Percentiles rank a stretch among this genome's conserved stretches.
phyloP scores from a whole-genome alignment of 2,329 filamentous ascomycete genomes.

The Ophiostoma fasciatum region DNA sequence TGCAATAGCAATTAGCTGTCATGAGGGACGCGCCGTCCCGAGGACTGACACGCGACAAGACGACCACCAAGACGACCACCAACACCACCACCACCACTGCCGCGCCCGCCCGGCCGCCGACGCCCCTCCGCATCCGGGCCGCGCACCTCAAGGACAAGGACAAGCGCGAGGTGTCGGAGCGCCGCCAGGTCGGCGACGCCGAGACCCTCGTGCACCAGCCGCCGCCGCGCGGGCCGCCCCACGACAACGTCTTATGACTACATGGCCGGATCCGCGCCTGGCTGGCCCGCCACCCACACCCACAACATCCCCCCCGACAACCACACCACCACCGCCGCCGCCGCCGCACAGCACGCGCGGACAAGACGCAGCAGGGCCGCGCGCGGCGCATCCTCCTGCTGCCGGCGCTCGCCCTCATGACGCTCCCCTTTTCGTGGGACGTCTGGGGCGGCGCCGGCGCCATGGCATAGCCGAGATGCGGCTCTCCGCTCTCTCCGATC shows the following conservation, averaged over 20 bases:
- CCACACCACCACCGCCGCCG: neutral
- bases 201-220: conserved; percentile 56
- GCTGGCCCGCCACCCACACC: neutral
- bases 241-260: conserved; percentile 22
- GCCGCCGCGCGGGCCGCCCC: conserved; percentile 15
- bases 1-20: conserved; percentile 90
- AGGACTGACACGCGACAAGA: conserved; percentile 42
- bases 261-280: conserved; percentile 1
- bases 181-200: conserved; percentile 81
- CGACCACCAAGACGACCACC: neutral
- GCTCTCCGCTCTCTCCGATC: no score
- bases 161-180: conserved; percentile 59
- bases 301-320: neutral
- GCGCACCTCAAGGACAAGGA: conserved; percentile 46
- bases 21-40: conserved; percentile 58
- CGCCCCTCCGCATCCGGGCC: conserved; percentile 38
- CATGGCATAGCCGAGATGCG: no score
- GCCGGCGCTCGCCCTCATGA: conserved; percentile 3
- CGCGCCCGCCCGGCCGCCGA: neutral
- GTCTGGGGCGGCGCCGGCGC: conserved; percentile 4
- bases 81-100: no score
- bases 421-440: conserved; percentile 9
- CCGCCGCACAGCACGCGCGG: no score
- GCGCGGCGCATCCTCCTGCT: conserved; percentile 4
- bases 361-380: no score